phyloP scores from a whole-genome alignment of 2,329 filamentous ascomycete species.

The Trichoderma gracile region DNA sequence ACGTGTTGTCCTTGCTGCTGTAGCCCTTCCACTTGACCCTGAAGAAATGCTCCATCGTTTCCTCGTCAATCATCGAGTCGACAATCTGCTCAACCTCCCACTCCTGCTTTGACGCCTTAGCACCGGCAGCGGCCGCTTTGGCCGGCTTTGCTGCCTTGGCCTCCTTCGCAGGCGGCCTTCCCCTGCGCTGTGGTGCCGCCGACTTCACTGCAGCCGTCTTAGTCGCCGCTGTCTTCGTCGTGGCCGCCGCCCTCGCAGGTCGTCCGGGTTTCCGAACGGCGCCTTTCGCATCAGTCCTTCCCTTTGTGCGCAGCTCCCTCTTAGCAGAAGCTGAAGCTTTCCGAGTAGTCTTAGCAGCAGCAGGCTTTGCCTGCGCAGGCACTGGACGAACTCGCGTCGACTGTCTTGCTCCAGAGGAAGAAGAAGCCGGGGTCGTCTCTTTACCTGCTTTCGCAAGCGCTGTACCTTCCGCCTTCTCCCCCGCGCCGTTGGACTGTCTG shows the following conservation, averaged over 20 bases:
- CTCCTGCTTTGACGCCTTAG: slow-evolving; percentile 29
- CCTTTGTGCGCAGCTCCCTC: background rate
- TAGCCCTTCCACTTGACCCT: slow-evolving; percentile 57
- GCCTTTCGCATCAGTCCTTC: background rate
- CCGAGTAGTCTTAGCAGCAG: background rate
- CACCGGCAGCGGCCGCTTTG: slow-evolving; percentile 12
- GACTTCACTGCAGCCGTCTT: background rate
- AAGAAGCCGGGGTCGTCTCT: background rate
- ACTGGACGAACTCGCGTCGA: background rate
- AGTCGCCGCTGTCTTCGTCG: background rate
- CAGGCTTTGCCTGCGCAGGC: background rate
- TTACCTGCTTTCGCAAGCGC: background rate
- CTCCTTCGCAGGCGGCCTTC: background rate
- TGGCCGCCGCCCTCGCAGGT: background rate
- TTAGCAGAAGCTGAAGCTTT: background rate
- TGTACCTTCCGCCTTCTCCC: background rate
- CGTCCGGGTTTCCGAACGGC: background rate
- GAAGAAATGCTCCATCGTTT: slow-evolving; percentile 46
- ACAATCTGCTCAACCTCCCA: slow-evolving; percentile 54
- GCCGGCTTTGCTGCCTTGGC: slow-evolving; percentile 6
- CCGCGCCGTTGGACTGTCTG: background rate
- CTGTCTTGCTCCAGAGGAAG: background rate
- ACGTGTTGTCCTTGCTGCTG: slow-evolving; percentile 48
- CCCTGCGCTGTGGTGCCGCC: background rate
- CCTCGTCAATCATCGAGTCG: slow-evolving; percentile 42